Conservation (phyloP, 768 basidiomycete species). For the Kwoniella heveanensis region DNA sequence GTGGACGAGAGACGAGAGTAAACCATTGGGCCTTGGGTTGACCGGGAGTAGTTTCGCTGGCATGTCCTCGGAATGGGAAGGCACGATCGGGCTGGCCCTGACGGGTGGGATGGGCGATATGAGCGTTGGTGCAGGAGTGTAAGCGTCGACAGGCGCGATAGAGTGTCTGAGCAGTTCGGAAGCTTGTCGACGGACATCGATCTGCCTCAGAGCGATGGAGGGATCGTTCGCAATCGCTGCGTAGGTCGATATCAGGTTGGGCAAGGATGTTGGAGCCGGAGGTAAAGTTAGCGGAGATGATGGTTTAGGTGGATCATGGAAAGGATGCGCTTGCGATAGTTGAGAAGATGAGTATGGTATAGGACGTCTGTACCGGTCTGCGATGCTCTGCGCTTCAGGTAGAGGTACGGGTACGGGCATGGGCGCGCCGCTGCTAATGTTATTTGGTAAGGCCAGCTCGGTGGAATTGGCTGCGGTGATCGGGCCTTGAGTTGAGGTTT, state of each 20-base stretch:
- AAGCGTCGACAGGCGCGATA: constrained; percentile 33
- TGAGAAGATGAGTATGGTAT: constrained; percentile 35
- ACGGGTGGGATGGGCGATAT: constrained; percentile 19
- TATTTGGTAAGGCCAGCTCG: neutral
- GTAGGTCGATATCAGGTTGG: constrained; percentile 35
- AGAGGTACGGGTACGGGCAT: neutral
- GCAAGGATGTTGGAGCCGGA: constrained; percentile 35
- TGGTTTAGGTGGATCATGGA: constrained; percentile 29
- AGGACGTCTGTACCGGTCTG: constrained; percentile 30
- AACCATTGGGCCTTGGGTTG: constrained; percentile 27
- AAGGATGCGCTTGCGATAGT: constrained; percentile 29
- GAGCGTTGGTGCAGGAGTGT: constrained; percentile 33
- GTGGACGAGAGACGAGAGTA: constrained; percentile 31
- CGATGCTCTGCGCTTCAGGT: constrained; percentile 20
- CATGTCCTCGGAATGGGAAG: constrained; percentile 28
- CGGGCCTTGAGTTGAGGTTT: neutral
- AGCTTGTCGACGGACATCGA: constrained; percentile 29
- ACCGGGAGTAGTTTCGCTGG: constrained; percentile 23
- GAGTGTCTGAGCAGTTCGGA: constrained; percentile 30
- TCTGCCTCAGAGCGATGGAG: constrained; percentile 33
- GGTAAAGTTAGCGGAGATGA: constrained; percentile 2
- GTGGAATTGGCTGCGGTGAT: neutral
- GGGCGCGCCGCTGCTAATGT: neutral
- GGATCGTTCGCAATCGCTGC: constrained; percentile 36
- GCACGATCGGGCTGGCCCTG: constrained; percentile 27